Conservation (phyloP, 768 basidiomycete species). For the Mrakia frigida region DNA sequence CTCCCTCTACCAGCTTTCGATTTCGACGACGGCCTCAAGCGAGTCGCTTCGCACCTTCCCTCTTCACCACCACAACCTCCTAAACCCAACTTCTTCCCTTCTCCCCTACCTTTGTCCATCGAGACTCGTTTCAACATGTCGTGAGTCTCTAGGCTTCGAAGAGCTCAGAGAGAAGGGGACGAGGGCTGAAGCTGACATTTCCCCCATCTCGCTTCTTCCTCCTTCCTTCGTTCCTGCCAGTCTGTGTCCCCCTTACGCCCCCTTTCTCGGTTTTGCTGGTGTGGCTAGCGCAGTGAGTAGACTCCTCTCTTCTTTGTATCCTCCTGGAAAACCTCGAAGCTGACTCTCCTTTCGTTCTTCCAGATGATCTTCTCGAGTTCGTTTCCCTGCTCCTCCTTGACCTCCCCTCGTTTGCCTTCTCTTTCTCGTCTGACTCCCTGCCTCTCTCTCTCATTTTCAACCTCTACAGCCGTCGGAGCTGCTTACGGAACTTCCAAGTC, state of each 20-base stretch:
- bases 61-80: background rate
- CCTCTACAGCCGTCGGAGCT: conserved; percentile 73
- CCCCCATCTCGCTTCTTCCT: conserved; percentile 8
- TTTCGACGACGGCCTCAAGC: background rate
- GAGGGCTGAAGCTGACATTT: background rate
- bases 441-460: background rate
- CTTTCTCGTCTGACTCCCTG: background rate
- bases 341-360: background rate
- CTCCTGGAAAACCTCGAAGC: background rate
- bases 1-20: too few relatives aligned
- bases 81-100: background rate
- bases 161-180: background rate
- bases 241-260: conserved; percentile 32
- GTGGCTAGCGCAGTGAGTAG: conserved; percentile 89
- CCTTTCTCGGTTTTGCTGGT: conserved; percentile 63
- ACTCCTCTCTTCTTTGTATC: background rate
- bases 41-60: background rate
- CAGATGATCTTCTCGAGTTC: conserved; percentile 24
- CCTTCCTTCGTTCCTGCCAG: background rate
- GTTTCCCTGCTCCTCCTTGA: background rate
- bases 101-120: background rate
- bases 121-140: background rate
- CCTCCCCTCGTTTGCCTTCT: background rate
- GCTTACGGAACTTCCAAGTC: conserved; percentile 95
- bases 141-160: background rate